Percentiles rank a stretch among this genome's conserved stretches.
Conservation (phyloP, 2,329 filamentous ascomycete species). For the Cercospora beticola region DNA sequence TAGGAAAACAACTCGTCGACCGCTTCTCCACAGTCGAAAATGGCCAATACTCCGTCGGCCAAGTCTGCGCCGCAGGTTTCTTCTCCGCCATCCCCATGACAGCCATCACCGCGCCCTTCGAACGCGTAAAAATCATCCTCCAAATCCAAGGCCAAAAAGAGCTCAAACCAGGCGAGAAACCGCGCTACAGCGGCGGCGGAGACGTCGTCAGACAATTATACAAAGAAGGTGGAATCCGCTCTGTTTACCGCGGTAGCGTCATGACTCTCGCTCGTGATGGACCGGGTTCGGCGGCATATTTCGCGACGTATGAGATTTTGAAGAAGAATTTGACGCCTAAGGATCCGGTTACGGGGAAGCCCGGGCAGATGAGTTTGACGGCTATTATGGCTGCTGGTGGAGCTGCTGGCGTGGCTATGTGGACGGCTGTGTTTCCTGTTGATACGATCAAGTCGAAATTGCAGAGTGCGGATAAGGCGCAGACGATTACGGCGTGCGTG, state of each 20-base stretch:
- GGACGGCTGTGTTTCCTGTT: conserved; percentile 97
- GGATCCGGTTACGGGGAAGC: conserved; percentile 67
- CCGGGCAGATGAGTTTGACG: conserved; percentile 75
- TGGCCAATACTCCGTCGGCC: conserved; percentile 73
- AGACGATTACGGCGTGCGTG: conserved; percentile 77
- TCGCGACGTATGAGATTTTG: conserved; percentile 94
- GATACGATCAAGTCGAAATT: conserved; percentile 94
- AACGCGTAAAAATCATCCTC: conserved; percentile 97
- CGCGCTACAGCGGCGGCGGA: conserved; percentile 79
- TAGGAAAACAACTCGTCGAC: conserved; percentile 86
- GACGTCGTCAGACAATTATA: conserved; percentile 95
- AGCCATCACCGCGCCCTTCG: conserved; percentile 95
- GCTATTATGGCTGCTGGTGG: conserved; percentile 86
- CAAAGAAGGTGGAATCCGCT: conserved; percentile 82
- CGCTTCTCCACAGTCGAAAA: conserved; percentile 65
- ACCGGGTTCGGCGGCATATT: conserved; percentile 90
- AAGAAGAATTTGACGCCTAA: conserved; percentile 84
- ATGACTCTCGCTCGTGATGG: conserved; percentile 94
- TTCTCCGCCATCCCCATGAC: conserved; percentile 98
- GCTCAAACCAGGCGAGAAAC: conserved; percentile 84
- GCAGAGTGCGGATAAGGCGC: conserved; percentile 85
- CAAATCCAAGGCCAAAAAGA: conserved; percentile 93
- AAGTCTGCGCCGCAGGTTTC: conserved; percentile 90
- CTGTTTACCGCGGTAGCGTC: conserved; percentile 84
- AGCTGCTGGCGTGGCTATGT: conserved; percentile 94